Base-by-base conservation (phyloP, 805 yeast genomes). In the Wickerhamiella alocasiicola region DNA sequence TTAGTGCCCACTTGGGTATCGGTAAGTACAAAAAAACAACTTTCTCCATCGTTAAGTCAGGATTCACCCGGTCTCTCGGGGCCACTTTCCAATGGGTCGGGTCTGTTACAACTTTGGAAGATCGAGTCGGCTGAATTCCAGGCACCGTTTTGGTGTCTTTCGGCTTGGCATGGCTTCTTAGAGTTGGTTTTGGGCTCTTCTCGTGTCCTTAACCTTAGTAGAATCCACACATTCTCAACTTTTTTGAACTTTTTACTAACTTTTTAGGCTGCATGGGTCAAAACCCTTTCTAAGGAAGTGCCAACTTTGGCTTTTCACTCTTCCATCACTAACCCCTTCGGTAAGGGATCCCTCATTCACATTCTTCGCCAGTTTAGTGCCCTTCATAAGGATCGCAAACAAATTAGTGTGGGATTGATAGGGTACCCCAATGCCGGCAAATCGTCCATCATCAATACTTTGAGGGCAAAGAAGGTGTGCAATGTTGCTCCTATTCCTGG, bases 51-150 rank as follows among this genome's bases (percentile, higher is more conserved):
- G 88, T 72, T 76, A 59, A 57, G 67, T 63, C 67, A 63, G 61
- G 67, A 55, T 50, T 48, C 49, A 36, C 47, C 39, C 43, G n/a
- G n/a, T n/a, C n/a, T n/a, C n/a, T n/a, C n/a, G n/a, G n/a, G n/a
- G n/a, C n/a, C n/a, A n/a, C 42, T 47, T 42, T 53, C 59, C 61
- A 66, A 70, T 73, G 71, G 68, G 66, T 46, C 65, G 67, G 67
- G 80, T 80, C 96, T 87, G 96, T 88, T 87, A 88, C 88, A 74
- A 78, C 93, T 76, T 81, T 87, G 96, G 96, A 71, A 87, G 76
- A 87, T 59, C 52, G 72, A 82, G 66, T 62, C 63, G 65, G 59
- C 65, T 71, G 78, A 76, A 73, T 44, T 44, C 59, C 64, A 55
- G 55, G 46, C 51, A 59, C 62, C 77, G 75, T 68, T 69, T 62